Base-by-base conservation (phyloP, 495 filamentous ascomycete genomes). In the Penicillium psychrofluorescens region DNA sequence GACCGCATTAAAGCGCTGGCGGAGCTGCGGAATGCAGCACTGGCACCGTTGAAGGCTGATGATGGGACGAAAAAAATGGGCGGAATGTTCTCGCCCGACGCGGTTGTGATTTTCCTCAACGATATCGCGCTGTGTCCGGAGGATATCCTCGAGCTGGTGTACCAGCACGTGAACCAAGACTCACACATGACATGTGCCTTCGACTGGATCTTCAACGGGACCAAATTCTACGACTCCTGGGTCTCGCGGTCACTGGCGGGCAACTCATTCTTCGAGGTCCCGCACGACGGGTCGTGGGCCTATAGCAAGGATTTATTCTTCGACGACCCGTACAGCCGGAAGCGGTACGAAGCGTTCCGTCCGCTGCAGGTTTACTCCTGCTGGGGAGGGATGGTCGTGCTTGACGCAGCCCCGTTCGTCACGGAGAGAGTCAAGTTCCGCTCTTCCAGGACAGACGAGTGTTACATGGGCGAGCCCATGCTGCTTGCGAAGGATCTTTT, bases 311-410 rank as follows among this genome's bases (percentile, higher is more conserved):
- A 77, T 37, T 50, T 77, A 34, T 74, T 77, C 41, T 74, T 65
- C 60, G 64, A 68, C 43, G 56, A 74, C 37, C 46, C 52, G 2
- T 36, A 29, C 7, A 38, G 63, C 8, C 50, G 52, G 12, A 40
- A 35, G 10, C 53, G 64, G 13, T 64, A 64, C 33, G 14, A 38
- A 4, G 39, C 37, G 7, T 43, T 49, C 8, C 52, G 52, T 29
- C 70, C 75, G 0, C 72, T 77, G 45, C 75, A 79, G 56, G 75
- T 79, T 0, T 77, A 75, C 36, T 65, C 70, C 1, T 77, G 74
- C 55, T 77, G 75, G 74, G 75, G 76, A 35, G 74, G 72, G 10
- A 70, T 66, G 11, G 56, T 55, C 1, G 62, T 59, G 0, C 45
- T 75, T 12, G 54, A 59, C 8, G 59, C 56, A 0, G 59, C 51